phyloP scores from a whole-genome alignment of 2,329 filamentous ascomycete genomes.

The Colletotrichum graminicola region DNA sequence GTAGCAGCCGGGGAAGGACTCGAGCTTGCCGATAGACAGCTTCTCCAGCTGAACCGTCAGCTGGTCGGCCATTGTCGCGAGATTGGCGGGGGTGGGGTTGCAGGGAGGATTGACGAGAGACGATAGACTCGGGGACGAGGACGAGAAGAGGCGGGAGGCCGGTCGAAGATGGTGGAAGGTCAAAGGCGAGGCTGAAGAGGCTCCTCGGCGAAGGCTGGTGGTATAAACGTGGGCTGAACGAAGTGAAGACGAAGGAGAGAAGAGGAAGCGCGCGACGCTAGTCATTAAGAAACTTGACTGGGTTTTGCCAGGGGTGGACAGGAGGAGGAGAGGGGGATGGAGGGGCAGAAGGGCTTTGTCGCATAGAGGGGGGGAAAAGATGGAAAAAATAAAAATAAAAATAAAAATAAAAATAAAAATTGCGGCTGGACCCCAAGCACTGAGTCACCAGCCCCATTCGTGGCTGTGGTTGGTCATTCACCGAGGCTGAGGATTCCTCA shows the following conservation, averaged over 20 bases:
- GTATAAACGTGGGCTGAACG: conserved; percentile 24
- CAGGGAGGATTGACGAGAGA: conserved; percentile 29
- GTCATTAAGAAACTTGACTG: conserved; percentile 38
- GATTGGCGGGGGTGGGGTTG: conserved; percentile 12
- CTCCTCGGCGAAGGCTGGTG: conserved; percentile 28
- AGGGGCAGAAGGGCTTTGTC: conserved; percentile 20
- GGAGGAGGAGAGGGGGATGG: not conserved
- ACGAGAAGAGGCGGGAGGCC: conserved; percentile 22
- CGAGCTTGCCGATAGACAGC: conserved; percentile 52
- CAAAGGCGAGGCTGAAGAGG: conserved; percentile 13
- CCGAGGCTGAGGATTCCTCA: not conserved
- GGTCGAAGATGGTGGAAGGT: conserved; percentile 1
- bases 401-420: conserved; percentile 32
- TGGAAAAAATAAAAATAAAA: too few relatives aligned
- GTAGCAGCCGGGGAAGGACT: conserved; percentile 67
- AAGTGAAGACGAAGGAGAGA: conserved; percentile 36
- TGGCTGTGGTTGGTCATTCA: conserved; percentile 1
- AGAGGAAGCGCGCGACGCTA: conserved; percentile 38
- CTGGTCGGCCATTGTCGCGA: conserved; percentile 49
- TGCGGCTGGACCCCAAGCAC: conserved; percentile 16
- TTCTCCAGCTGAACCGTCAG: conserved; percentile 52
- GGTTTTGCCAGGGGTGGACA: not conserved
- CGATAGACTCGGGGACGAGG: conserved; percentile 12
- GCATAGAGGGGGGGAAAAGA: not conserved
- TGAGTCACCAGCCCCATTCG: conserved; percentile 31